These are phyloP conservation scores for Colletotrichum incanum DNA, from an alignment of 2,329 filamentous ascomycete species.

Conservation along the genomic window DNA sequence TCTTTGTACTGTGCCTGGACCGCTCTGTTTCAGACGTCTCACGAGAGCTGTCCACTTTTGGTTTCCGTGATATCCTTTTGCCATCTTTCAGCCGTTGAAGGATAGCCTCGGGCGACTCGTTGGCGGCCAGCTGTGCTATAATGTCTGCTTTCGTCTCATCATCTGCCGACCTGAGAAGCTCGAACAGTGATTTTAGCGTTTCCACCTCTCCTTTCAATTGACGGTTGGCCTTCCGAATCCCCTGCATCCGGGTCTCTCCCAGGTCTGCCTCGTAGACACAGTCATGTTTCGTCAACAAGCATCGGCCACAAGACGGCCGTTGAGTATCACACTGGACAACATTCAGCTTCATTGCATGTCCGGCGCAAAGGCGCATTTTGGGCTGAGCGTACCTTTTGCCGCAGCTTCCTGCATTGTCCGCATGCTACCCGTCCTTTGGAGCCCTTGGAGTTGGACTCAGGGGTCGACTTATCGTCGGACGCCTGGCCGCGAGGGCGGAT, in stretches of 20 bases:
- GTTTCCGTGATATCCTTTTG: not conserved
- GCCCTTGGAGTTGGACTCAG: not conserved
- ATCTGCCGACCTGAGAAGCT: slow-evolving; percentile 18
- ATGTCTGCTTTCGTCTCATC: slow-evolving; percentile 11
- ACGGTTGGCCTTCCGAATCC: slow-evolving; percentile 31
- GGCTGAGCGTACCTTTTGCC: slow-evolving; percentile 27
- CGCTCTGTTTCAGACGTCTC: not conserved
- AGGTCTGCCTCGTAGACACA: slow-evolving; percentile 34
- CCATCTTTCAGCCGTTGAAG: not conserved
- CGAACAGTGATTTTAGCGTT: slow-evolving; percentile 26
- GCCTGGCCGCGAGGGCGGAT: slow-evolving; percentile 21
- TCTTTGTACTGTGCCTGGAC: not conserved
- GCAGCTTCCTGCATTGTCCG: slow-evolving; percentile 31
- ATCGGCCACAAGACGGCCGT: slow-evolving; percentile 26
- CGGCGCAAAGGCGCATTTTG: not conserved
- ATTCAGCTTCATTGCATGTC: not conserved
- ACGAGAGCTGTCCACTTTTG: not conserved
- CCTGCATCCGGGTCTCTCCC: slow-evolving; percentile 39
- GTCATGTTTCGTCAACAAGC: slow-evolving; percentile 7
- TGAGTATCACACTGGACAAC: slow-evolving; percentile 23
- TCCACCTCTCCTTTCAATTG: slow-evolving; percentile 16
- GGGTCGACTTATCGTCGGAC: slow-evolving; percentile 2
- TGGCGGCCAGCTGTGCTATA: slow-evolving; percentile 12
- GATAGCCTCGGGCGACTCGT: slow-evolving; percentile 25
- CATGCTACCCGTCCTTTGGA: slow-evolving; percentile 31